Conservation (phyloP, 805 yeast species). For the Candida odintsovae region DNA sequence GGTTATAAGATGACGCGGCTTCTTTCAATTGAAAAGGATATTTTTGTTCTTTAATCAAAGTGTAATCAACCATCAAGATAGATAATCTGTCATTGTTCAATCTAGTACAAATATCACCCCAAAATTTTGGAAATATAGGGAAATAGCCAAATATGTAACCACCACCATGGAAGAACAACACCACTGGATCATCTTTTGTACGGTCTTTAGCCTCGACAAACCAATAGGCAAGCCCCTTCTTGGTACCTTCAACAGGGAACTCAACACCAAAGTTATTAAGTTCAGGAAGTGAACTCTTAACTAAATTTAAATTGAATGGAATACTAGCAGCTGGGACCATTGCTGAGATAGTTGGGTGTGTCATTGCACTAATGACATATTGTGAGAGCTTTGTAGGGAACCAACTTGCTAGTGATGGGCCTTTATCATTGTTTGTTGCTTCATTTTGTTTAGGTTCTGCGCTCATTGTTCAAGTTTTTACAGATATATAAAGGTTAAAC, state of each 20-base stretch:
- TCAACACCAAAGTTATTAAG: not conserved
- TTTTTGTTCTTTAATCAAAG: slow-evolving; percentile 17
- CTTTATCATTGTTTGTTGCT: not conserved
- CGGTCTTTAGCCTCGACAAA: slow-evolving; percentile 25
- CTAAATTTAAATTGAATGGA: not conserved
- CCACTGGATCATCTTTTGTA: slow-evolving; percentile 10
- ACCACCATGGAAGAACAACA: slow-evolving; percentile 14
- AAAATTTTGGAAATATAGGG: slow-evolving; percentile 6
- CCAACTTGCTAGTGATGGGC: not conserved
- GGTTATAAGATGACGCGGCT: slow-evolving; percentile 14
- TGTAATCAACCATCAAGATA: slow-evolving; percentile 24
- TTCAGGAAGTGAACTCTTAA: not conserved
- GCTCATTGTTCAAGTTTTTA: too few relatives aligned
- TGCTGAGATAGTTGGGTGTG: not conserved
- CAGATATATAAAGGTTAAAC: too few relatives aligned
- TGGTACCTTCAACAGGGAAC: slow-evolving; percentile 4
- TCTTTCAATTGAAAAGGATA: slow-evolving; percentile 25
- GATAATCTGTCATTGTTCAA: slow-evolving; percentile 12
- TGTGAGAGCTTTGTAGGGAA: not conserved
- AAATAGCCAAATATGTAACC: slow-evolving; percentile 9
- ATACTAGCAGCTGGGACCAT: not conserved
- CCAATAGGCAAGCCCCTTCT: slow-evolving; percentile 4
- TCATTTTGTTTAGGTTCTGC: not conserved
- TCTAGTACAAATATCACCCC: slow-evolving; percentile 1
- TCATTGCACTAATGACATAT: not conserved